Evolutionary conservation across 345 rosid species (phyloP), one percentile per base, ranked within the genome.

Genomic region (Zanthoxylum bungeanum): DNA sequence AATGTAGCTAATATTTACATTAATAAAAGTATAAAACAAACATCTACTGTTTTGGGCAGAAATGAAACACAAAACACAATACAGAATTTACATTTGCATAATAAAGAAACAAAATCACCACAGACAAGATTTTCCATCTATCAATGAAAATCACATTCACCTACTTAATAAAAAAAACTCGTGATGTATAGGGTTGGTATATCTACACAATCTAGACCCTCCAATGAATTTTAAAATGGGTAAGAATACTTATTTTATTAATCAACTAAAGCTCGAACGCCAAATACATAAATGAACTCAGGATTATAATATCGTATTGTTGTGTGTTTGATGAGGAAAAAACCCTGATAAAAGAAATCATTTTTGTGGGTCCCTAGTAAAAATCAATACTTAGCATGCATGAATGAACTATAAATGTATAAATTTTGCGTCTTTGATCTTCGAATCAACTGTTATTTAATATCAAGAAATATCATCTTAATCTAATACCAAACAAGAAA

Each of bases 1-100:
- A 61, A 39, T 30, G 30, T 31, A 33, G 34, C 56, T 62, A 42
- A 67, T 59, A 52, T 81, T 70, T 72, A 73, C 75, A 79, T 76
- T 59, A 79, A 57, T 36, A 40, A n/a, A n/a, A n/a, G n/a, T n/a
- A n/a, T n/a, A n/a, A 66, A 72, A 72, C n/a, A 51, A 76, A 77
- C 71, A 79, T 73, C 64, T 76, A 69, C 53, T 77, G 67, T 47
- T 83, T 64, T 62, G 79, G 84, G 80, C 82, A 89, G 84, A 80
- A 47, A 69, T 76, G 75, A 79, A 79, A n/a, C n/a, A n/a, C n/a
- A n/a, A n/a, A n/a, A 79, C 73, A 73, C 68, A 61, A 57, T 69
- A 44, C 49, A 44, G 16, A n/a, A 44, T 44, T 77, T 33, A 64
- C 64, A 65, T 66, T 60, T 52, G 67, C 77, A 59, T 19, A 71